phyloP scores from a whole-genome alignment of 179 eudicot species.

The Actinidia arguta region DNA sequence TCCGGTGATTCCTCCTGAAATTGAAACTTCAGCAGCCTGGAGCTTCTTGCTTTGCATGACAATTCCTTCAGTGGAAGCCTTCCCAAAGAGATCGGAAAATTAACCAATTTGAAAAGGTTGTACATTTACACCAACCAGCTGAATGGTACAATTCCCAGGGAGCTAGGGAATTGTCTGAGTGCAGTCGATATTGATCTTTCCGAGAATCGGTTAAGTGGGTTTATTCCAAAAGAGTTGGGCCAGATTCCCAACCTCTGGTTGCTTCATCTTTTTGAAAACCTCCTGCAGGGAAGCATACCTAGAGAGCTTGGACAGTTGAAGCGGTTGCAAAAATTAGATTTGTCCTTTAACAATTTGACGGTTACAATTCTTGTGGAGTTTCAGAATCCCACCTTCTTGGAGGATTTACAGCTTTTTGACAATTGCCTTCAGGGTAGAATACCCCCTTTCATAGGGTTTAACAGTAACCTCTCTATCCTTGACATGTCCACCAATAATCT shows the following conservation, averaged over 20 bases:
- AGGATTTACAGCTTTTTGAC: constrained; percentile 54
- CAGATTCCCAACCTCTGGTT: constrained; percentile 41
- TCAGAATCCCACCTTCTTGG: constrained; percentile 49
- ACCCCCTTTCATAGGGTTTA: constrained; percentile 52
- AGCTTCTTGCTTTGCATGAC: constrained; percentile 49
- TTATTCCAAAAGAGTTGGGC: constrained; percentile 46
- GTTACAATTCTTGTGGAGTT: constrained; percentile 49
- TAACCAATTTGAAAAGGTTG: constrained; percentile 40
- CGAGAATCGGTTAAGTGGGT: constrained; percentile 48
- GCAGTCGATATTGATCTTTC: constrained; percentile 61
- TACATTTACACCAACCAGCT: constrained; percentile 56
- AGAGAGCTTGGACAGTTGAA: constrained; percentile 42
- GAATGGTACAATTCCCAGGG: constrained; percentile 57
- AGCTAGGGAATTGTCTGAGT: constrained; percentile 42
- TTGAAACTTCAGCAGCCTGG: constrained; percentile 53
- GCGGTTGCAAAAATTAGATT: constrained; percentile 41
- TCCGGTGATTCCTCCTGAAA: constrained; percentile 55
- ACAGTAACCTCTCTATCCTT: constrained; percentile 49
- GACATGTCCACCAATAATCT: constrained; percentile 54
- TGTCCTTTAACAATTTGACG: constrained; percentile 59
- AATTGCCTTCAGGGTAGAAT: constrained; percentile 51
- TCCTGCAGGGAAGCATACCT: constrained; percentile 52
- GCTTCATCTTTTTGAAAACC: constrained; percentile 62
- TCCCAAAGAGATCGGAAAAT: constrained; percentile 61
- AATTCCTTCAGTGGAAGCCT: constrained; percentile 49